Evolutionary conservation across 139 green algal species (phyloP).

Genomic region (Volvox africanus): DNA sequence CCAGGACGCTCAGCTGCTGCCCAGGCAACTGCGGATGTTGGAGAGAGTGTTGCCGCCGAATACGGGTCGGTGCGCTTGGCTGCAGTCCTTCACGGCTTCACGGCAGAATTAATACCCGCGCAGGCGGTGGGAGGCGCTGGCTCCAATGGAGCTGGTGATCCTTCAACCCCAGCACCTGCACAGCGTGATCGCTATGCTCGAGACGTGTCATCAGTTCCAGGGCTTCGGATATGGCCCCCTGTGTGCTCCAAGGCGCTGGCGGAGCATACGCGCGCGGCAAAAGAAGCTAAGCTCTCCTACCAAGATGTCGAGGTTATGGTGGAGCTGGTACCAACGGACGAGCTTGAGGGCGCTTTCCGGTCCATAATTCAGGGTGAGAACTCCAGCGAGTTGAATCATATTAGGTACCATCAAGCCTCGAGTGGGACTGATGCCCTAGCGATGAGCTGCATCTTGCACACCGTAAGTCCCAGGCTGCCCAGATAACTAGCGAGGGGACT

Average conservation of each 20-base stretch:
- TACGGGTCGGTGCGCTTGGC: background rate
- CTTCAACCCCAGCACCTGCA: no score
- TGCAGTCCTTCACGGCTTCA: background rate
- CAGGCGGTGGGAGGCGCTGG: background rate
- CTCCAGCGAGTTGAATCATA: no score
- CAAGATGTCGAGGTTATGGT: slow-evolving; percentile 64
- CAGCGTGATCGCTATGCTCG: background rate
- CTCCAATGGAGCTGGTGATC: background rate
- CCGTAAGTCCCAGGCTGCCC: no score
- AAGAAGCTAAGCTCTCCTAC: slow-evolving; percentile 28
- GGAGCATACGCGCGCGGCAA: background rate
- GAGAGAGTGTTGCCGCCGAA: background rate
- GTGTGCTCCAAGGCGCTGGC: slow-evolving; percentile 30
- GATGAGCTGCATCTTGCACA: no score
- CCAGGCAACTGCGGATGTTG: no score
- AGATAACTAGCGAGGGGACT: no score
- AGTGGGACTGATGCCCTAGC: no score
- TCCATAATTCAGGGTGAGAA: background rate
- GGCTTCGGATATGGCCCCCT: slow-evolving; percentile 3
- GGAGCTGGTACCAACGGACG: slow-evolving; percentile 52
- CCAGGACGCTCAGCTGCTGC: background rate
- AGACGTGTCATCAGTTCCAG: background rate
- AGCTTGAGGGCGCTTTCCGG: slow-evolving; percentile 23
- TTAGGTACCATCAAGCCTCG: no score
- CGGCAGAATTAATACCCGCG: background rate